Evolutionary conservation across 2,329 filamentous ascomycete species (phyloP), one percentile per base, ranked within the genome.

Genomic region (Colletotrichum costaricense): DNA sequence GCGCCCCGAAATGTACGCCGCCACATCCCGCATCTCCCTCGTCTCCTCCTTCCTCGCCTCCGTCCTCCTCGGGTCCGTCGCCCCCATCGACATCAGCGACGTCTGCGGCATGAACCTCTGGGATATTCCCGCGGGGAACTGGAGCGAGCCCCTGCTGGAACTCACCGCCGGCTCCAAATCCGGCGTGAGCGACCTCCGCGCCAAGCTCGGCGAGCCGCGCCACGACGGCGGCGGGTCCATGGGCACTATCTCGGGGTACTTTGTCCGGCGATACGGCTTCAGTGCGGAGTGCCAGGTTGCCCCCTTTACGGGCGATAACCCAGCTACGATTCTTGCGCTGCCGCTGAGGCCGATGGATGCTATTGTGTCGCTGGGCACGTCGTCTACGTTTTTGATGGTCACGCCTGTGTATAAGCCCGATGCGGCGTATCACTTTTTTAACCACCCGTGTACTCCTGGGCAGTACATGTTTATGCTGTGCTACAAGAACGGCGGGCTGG

Each of bases 401-500:
- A 98, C 97, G 5, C 92, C 94, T n/a, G 88, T 90, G 78, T 98
- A 98, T 88, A 93, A 93, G 81, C 95, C 97, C 2, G 93, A 98
- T 80, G 94, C 95, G 3, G 91, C 93, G 7, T 98, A 98, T 80
- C 97, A 99, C 86, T 98, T 98, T 88, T 97, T 98, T 90, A 98
- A 98, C 86, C 95, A 98, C 83, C 97, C 97, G 1, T 97, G 95
- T 57, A 97, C 95, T 1, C 86, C 92, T 0, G 95, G 94, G 1
- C 90, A 98, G 73, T 98, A 97, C 89, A 98, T 99, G 97, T 98
- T 99, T 84, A 99, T 99, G 97, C 91, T 99, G 46, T 99, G 97
- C 88, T 99, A 98, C 88, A 98, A 98, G 85, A 99, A 99, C 84
- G 97, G 97, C 77, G 95, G 95, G 2, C 91, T 98, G 1, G 96